Conservation (phyloP, 768 basidiomycete species). For the Boletus rex-veris region DNA sequence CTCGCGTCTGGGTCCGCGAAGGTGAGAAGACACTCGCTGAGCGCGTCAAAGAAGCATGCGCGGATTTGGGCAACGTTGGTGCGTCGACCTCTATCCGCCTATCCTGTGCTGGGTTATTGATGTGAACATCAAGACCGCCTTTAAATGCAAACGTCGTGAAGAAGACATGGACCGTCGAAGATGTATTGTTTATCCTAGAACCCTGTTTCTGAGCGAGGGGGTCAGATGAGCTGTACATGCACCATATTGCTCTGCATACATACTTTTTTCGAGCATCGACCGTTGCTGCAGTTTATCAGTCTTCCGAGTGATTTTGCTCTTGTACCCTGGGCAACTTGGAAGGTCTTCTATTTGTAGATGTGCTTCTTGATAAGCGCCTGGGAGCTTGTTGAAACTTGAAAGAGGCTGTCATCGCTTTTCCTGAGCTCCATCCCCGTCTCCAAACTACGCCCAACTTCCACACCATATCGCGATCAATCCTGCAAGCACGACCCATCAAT, state of each 20-base stretch:
- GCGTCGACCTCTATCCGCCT: conserved; percentile 20
- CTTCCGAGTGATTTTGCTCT: too few species aligned
- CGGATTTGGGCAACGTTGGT: conserved; percentile 76
- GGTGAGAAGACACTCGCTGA: conserved; percentile 88
- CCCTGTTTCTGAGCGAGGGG: not conserved
- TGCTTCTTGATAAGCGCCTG: conserved; percentile 1
- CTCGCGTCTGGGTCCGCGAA: conserved; percentile 97
- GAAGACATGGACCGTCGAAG: not conserved
- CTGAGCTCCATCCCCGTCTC: not conserved
- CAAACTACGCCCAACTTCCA: not conserved
- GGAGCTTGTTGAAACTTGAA: not conserved
- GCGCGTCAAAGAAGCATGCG: conserved; percentile 93
- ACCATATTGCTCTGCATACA: not conserved
- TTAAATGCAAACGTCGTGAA: conserved; percentile 9
- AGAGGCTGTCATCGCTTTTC: not conserved
- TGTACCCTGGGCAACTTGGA: not conserved
- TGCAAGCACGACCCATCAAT: too few species aligned
- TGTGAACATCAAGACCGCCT: conserved; percentile 18
- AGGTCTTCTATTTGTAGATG: conserved; percentile 5
- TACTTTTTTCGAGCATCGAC: not conserved
- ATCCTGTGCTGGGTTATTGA: not conserved
- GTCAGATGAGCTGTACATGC: conserved; percentile 2
- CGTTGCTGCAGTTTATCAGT: not conserved
- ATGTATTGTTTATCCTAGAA: conserved; percentile 24
- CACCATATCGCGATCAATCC: not conserved